A percentile compares a stretch with the other conserved stretches of the same genome.
These are phyloP conservation scores for Pogostemon cablin DNA, from an alignment of 257 asterid species.

Conservation along the genomic window DNA sequence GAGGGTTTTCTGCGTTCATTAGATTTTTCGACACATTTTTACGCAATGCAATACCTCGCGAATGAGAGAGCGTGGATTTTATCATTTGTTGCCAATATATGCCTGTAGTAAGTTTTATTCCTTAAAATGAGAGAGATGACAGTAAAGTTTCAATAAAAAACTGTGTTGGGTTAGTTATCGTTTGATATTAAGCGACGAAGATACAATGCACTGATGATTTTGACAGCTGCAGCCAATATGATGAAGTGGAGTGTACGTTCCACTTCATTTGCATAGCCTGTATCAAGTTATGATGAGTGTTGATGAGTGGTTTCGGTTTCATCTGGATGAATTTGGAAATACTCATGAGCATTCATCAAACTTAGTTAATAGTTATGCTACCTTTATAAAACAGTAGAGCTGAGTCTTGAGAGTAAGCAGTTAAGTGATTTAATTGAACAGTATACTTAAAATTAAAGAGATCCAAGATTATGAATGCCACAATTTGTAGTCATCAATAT, in stretches of 20 bases:
- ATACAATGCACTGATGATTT: conserved; percentile 9
- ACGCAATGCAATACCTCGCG: not conserved
- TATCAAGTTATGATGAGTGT: not conserved
- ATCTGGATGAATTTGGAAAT: too few relatives aligned
- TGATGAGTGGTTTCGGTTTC: too few relatives aligned
- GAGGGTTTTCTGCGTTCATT: not conserved
- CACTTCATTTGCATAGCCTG: not conserved
- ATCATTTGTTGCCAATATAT: conserved; percentile 15
- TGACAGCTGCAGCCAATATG: conserved; percentile 8
- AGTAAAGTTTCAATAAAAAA: not conserved
- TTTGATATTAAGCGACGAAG: not conserved
- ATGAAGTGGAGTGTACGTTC: not conserved
- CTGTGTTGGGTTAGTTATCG: not conserved
- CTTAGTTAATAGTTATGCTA: conserved; percentile 6
- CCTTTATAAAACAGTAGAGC: conserved; percentile 21
- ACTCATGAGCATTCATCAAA: conserved; percentile 5
- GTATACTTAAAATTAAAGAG: not conserved
- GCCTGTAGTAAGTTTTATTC: conserved; percentile 17
- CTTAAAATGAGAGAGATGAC: conserved; percentile 22
- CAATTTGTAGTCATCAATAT: conserved; percentile 5
- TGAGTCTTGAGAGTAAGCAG: conserved; percentile 15
- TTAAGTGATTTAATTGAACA: conserved; percentile 8
- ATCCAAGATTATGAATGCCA: conserved; percentile 1
- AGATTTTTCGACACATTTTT: not conserved
- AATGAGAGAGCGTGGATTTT: conserved; percentile 22